Evolutionary conservation across 345 rosid genomes (phyloP).

Genomic region (Erucastrum elatum): DNA sequence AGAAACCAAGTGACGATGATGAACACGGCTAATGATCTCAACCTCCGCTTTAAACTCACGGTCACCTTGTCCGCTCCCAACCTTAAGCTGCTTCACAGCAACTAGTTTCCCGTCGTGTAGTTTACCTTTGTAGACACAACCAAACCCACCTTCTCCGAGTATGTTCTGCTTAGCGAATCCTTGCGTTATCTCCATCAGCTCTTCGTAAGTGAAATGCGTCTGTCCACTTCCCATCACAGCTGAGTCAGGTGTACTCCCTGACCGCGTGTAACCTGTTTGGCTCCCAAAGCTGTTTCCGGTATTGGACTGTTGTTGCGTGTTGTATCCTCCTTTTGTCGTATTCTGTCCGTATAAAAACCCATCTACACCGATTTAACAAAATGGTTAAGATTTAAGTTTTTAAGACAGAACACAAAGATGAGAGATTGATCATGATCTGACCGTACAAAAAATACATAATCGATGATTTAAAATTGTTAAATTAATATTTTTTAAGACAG

Average conservation of each 20-base stretch:
- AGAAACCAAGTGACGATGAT: slow-evolving; percentile 91
- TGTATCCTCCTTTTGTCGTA: slow-evolving; percentile 34
- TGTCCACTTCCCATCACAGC: slow-evolving; percentile 50
- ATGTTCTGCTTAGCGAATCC: slow-evolving; percentile 73
- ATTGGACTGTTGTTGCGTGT: slow-evolving; percentile 37
- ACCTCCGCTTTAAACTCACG: slow-evolving; percentile 95
- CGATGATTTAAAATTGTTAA: too few species aligned
- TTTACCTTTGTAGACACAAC: slow-evolving; percentile 77
- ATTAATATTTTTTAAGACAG: neutral
- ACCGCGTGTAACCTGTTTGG: slow-evolving; percentile 33
- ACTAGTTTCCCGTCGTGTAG: slow-evolving; percentile 61
- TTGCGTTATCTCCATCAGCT: slow-evolving; percentile 75
- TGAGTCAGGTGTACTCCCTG: slow-evolving; percentile 47
- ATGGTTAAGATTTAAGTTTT: slow-evolving; percentile 20
- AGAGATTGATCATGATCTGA: slow-evolving; percentile 41
- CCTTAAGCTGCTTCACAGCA: slow-evolving; percentile 93
- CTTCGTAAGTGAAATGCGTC: slow-evolving; percentile 66
- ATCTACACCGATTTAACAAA: slow-evolving; percentile 42
- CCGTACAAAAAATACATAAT: slow-evolving; percentile 47
- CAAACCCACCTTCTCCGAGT: slow-evolving; percentile 96
- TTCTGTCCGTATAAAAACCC: slow-evolving; percentile 54
- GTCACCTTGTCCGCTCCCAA: slow-evolving; percentile 94
- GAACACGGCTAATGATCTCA: slow-evolving; percentile 93
- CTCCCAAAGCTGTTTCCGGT: slow-evolving; percentile 53
- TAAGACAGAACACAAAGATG: slow-evolving; percentile 17